Conservation (phyloP, 2,329 filamentous ascomycete genomes). For the Epichloe sibirici region DNA sequence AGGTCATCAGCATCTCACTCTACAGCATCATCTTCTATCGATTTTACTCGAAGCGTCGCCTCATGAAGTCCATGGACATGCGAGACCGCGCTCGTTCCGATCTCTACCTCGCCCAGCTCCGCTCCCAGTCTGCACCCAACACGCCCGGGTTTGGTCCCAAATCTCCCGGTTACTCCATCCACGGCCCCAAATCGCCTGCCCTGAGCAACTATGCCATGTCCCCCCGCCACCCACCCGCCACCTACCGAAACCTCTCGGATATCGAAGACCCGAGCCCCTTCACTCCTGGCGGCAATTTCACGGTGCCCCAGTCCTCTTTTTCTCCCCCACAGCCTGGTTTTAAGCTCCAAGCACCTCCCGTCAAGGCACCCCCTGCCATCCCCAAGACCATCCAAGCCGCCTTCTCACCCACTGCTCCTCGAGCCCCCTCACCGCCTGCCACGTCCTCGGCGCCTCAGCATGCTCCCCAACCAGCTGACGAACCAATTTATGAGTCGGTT, state of each 20-base stretch:
- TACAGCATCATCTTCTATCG: constrained; percentile 96
- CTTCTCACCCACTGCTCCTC: constrained; percentile 39
- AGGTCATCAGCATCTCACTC: constrained; percentile 80
- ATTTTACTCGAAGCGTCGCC: constrained; percentile 90
- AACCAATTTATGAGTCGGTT: constrained; percentile 74
- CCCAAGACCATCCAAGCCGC: constrained; percentile 53
- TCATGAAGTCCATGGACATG: constrained; percentile 92
- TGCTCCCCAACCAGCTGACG: constrained; percentile 59
- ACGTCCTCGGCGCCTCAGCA: constrained; percentile 29
- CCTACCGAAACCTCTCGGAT: constrained; percentile 38
- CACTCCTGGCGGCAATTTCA: constrained; percentile 42
- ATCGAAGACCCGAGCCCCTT: constrained; percentile 34
- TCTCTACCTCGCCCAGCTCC: constrained; percentile 80
- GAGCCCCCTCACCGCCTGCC: constrained; percentile 5
- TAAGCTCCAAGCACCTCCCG: constrained; percentile 74
- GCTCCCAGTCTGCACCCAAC: constrained; percentile 82
- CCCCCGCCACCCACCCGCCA: constrained; percentile 46
- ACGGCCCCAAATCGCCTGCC: constrained; percentile 28
- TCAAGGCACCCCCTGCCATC: constrained; percentile 64
- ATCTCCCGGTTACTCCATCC: constrained; percentile 23
- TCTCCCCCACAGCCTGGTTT: constrained; percentile 49
- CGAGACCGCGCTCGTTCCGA: constrained; percentile 90
- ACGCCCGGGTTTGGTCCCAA: constrained; percentile 77
- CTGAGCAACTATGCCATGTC: constrained; percentile 39
- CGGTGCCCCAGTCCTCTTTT: constrained; percentile 53